Percentiles rank a stretch among this genome's conserved stretches.
phyloP scores from a whole-genome alignment of 2,329 filamentous ascomycete genomes.

The Fusarium pseudoanthophilum region DNA sequence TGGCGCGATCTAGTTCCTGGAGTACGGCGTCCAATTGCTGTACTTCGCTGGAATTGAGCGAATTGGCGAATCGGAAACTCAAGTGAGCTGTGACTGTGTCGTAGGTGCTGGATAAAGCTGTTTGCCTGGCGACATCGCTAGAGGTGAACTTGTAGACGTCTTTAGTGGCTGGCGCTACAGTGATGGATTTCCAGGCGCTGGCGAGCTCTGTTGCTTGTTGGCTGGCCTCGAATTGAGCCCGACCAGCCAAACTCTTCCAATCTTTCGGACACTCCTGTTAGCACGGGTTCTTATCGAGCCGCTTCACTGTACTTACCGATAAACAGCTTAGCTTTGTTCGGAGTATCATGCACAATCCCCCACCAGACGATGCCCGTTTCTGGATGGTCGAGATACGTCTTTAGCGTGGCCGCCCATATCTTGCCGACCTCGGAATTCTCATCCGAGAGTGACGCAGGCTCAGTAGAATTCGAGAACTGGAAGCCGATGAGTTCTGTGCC shows the following conservation, averaged over 20 bases:
- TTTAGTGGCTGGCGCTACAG: not conserved
- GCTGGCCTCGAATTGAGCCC: not conserved
- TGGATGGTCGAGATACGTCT: slow-evolving; percentile 11
- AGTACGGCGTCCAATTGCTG: not conserved
- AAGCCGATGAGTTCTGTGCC: not conserved
- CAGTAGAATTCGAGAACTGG: not conserved
- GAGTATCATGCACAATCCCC: not conserved
- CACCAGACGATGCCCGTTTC: slow-evolving; percentile 22
- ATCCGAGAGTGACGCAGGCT: not conserved
- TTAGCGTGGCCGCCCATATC: slow-evolving; percentile 17
- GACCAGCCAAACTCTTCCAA: not conserved
- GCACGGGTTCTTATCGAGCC: not conserved
- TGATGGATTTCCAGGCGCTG: not conserved
- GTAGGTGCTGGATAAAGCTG: not conserved
- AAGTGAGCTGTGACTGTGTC: not conserved
- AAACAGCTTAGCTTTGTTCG: slow-evolving; percentile 11
- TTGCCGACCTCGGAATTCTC: not conserved
- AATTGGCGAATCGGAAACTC: not conserved
- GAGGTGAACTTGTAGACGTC: not conserved
- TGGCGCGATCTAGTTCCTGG: not conserved
- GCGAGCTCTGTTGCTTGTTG: not conserved
- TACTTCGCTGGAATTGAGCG: not conserved
- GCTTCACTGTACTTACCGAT: not conserved
- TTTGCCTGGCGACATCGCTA: not conserved
- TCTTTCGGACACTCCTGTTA: not conserved